Percentiles rank a stretch among this genome's conserved stretches.
phyloP scores from a whole-genome alignment of 2,329 filamentous ascomycete species.

The Tothia fuscella region DNA sequence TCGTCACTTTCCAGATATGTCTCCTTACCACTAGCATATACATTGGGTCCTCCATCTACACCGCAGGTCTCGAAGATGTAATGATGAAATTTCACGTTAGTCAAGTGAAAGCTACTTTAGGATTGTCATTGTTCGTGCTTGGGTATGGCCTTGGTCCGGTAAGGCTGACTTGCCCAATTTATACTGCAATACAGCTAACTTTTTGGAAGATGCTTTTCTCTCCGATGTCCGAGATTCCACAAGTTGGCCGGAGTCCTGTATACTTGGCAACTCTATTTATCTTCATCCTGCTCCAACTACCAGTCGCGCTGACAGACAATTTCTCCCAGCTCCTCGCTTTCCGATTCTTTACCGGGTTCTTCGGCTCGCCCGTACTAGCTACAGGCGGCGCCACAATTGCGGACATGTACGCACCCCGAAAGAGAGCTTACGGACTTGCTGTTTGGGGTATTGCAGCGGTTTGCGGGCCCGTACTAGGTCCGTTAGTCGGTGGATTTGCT shows the following conservation, averaged over 20 bases:
- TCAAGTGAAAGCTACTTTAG: conserved; percentile 14
- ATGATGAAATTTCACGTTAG: conserved; percentile 15
- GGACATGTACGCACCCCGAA: conserved; percentile 25
- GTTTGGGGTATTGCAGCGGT: conserved; percentile 31
- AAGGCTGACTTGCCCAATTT: conserved; percentile 40
- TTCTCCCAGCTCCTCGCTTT: conserved; percentile 58
- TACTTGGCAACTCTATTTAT: conserved; percentile 54
- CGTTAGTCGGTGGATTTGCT: conserved; percentile 33
- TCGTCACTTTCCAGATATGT: conserved; percentile 7
- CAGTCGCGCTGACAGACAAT: conserved; percentile 41
- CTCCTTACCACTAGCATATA: conserved; percentile 8
- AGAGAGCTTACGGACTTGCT: conserved; percentile 23
- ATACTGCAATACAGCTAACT: conserved; percentile 61
- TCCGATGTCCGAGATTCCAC: conserved; percentile 56
- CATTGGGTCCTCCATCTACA: conserved; percentile 11
- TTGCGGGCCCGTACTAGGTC: conserved; percentile 26
- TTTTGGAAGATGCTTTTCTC: conserved; percentile 55
- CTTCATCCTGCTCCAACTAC: conserved; percentile 41
- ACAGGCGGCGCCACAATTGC: conserved; percentile 31
- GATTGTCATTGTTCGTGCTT: conserved; percentile 17
- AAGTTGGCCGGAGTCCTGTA: conserved; percentile 53
- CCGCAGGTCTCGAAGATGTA: conserved; percentile 10
- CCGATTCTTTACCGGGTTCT: conserved; percentile 38
- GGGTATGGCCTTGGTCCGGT: conserved; percentile 55
- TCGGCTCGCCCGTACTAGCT: conserved; percentile 25